Evolutionary conservation across 1,284 basidiomycete genomes (phyloP).

Genomic region (Microbotryomycetes sp.): DNA sequence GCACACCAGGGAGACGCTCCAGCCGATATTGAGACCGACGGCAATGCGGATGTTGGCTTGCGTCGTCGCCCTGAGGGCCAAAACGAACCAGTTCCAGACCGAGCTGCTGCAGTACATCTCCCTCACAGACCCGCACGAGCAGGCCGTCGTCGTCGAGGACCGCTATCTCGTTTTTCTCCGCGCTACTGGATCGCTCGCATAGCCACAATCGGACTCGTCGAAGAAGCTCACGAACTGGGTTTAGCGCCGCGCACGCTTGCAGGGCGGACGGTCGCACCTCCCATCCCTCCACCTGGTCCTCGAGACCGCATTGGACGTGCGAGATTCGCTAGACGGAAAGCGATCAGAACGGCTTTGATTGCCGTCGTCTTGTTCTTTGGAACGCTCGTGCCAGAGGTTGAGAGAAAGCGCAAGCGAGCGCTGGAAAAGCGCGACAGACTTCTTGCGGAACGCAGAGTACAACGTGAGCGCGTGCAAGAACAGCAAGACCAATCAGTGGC

Average conservation of each 20-base stretch:
- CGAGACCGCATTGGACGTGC: slow-evolving; percentile 2
- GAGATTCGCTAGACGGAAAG: slow-evolving; percentile 6
- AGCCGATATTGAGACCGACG: not conserved
- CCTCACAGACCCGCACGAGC: slow-evolving; percentile 7
- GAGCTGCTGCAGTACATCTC: not conserved
- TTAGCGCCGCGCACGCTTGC: slow-evolving; percentile 30
- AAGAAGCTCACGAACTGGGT: slow-evolving; percentile 36
- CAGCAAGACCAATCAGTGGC: not conserved
- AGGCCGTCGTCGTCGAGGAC: slow-evolving; percentile 6
- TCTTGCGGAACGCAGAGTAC: slow-evolving; percentile 21
- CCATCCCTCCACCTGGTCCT: not conserved
- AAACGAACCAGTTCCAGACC: not conserved
- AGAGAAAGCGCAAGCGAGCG: slow-evolving; percentile 35
- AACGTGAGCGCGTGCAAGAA: not conserved
- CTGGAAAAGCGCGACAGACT: slow-evolving; percentile 35
- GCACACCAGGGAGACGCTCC: not conserved
- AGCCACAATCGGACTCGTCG: slow-evolving; percentile 35
- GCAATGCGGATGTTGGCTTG: not conserved
- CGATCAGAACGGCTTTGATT: not conserved
- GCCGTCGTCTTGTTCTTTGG: slow-evolving; percentile 35
- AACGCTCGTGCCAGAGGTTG: slow-evolving; percentile 37
- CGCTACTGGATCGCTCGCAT: slow-evolving; percentile 37
- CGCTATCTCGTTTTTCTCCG: slow-evolving; percentile 31
- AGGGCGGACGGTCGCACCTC: slow-evolving; percentile 15
- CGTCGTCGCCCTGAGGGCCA: not conserved